Evolutionary conservation across 2,329 filamentous ascomycete genomes (phyloP).

Genomic region (Penicillium sp.): DNA sequence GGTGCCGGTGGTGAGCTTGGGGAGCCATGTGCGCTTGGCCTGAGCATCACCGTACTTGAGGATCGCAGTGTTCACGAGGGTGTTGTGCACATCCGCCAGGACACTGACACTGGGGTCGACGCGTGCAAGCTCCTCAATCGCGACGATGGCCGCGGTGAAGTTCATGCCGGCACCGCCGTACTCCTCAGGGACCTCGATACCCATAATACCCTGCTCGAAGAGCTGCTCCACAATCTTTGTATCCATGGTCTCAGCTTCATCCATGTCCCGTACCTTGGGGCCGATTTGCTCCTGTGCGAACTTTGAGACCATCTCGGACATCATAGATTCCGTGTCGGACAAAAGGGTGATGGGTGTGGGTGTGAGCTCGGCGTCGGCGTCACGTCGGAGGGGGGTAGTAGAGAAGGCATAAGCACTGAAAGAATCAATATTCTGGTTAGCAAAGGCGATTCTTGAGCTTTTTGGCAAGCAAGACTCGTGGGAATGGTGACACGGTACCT

Average conservation of each 20-base stretch:
- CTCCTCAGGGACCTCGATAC: slow-evolving; percentile 95
- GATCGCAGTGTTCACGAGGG: slow-evolving; percentile 90
- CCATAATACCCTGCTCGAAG: slow-evolving; percentile 97
- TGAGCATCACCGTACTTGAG: slow-evolving; percentile 78
- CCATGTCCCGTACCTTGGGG: slow-evolving; percentile 94
- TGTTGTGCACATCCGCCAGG: slow-evolving; percentile 96
- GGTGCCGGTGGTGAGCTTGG: slow-evolving; percentile 84
- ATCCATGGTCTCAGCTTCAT: slow-evolving; percentile 95
- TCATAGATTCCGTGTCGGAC: slow-evolving; percentile 84
- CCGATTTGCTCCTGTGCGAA: slow-evolving; percentile 87
- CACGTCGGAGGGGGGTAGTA: slow-evolving; percentile 58
- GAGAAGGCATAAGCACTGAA: slow-evolving; percentile 58
- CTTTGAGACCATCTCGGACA: slow-evolving; percentile 86
- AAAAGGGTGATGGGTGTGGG: slow-evolving; percentile 93
- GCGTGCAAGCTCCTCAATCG: slow-evolving; percentile 92
- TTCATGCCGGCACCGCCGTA: slow-evolving; percentile 98
- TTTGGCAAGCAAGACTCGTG: neutral
- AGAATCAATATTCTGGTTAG: neutral
- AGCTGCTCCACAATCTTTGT: slow-evolving; percentile 82
- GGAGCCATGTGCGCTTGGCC: slow-evolving; percentile 82
- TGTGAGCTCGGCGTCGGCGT: slow-evolving; percentile 68
- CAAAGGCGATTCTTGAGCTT: neutral
- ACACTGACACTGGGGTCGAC: slow-evolving; percentile 95
- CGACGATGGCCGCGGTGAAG: slow-evolving; percentile 93
- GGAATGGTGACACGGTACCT: slow-evolving; percentile 33